phyloP scores from a whole-genome alignment of 352 stramenopile species.

The Phytopythium helicoides region DNA sequence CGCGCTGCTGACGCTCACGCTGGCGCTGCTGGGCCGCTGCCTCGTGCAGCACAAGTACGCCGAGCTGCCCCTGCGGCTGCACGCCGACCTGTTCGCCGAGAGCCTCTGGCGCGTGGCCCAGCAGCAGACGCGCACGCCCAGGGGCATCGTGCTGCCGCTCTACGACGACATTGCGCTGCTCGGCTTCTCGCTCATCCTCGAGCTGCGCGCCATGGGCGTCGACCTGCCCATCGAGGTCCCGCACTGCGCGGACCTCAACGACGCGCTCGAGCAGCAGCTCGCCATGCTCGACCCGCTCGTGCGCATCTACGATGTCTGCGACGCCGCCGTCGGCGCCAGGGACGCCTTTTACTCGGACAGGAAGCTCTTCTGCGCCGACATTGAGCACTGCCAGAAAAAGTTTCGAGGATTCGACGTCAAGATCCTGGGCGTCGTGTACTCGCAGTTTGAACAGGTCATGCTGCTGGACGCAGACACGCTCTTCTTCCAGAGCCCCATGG shows the following conservation, averaged over 20 bases:
- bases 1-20: background rate
- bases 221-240: constrained; percentile 53
- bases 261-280: constrained; percentile 21
- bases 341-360: constrained; percentile 20
- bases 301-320: constrained; percentile 33
- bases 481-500: constrained; percentile 37
- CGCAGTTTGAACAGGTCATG: constrained; percentile 51
- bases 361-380: constrained; percentile 28
- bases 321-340: constrained; percentile 19
- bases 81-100: constrained; percentile 18
- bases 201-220: constrained; percentile 38
- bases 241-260: constrained; percentile 53
- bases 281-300: constrained; percentile 21
- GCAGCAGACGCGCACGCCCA: constrained; percentile 7
- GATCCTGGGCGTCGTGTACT: constrained; percentile 39
- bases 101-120: constrained; percentile 26
- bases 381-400: constrained; percentile 30
- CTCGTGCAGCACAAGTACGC: background rate
- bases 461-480: constrained; percentile 46
- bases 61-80: constrained; percentile 2
- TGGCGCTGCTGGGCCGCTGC: constrained; percentile 1
- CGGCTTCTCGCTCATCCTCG: constrained; percentile 56
- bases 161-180: constrained; percentile 50
- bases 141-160: constrained; percentile 53
- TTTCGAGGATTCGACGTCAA: constrained; percentile 41